phyloP scores from a whole-genome alignment of 2,329 filamentous ascomycete species.

The Chalara sp. region DNA sequence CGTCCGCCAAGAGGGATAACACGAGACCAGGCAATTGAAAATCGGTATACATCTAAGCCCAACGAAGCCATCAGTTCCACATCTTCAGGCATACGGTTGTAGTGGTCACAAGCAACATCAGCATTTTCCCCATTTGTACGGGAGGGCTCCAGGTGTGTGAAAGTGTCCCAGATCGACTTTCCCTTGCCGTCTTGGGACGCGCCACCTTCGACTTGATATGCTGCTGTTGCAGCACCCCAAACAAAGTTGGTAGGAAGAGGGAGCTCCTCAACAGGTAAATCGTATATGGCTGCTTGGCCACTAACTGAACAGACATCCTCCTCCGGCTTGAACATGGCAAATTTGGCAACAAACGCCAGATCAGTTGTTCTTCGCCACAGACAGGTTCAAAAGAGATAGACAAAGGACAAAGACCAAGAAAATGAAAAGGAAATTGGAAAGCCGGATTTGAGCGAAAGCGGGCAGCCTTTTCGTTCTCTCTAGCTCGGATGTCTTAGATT shows the following conservation, averaged over 20 bases:
- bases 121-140: conserved; percentile 29
- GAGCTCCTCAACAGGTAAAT: conserved; percentile 1
- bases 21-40: conserved; percentile 41
- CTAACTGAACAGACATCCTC: background rate
- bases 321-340: background rate
- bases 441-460: no score
- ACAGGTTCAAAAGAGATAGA: no score
- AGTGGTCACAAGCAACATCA: conserved; percentile 42
- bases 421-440: no score
- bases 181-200: conserved; percentile 32
- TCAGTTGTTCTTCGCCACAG: no score
- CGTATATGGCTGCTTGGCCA: background rate
- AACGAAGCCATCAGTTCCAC: conserved; percentile 32
- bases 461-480: no score
- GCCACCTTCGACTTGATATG: conserved; percentile 38
- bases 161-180: conserved; percentile 32
- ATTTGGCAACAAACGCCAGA: no score
- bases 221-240: conserved; percentile 35
- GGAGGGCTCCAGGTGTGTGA: conserved; percentile 26
- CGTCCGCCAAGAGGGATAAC: conserved; percentile 40
- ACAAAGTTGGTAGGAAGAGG: conserved; percentile 31
- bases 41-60: conserved; percentile 33
- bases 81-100: conserved; percentile 43
- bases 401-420: no score
- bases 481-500: no score